Conservation (phyloP, 164 flowering plant species). For the Warburgia ugandensis region DNA sequence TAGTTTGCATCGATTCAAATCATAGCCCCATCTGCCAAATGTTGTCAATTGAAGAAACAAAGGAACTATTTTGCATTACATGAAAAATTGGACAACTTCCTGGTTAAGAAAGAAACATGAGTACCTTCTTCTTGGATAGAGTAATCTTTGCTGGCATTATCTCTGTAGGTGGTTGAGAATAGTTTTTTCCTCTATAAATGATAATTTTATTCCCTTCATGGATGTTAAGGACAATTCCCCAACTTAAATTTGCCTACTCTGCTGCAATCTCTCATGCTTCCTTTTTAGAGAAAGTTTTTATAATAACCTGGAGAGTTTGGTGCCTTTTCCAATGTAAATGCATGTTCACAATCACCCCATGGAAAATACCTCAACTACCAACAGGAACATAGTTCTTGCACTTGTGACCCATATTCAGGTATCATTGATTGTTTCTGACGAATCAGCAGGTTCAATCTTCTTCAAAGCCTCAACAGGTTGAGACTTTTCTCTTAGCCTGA, state of each 20-base stretch:
- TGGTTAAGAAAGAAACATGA: no score
- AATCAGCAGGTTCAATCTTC: conserved; percentile 72
- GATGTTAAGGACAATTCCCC: conserved; percentile 91
- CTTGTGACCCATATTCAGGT: conserved; percentile 97
- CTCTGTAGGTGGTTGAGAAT: conserved; percentile 93
- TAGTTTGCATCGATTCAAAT: no score
- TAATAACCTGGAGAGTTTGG: conserved; percentile 71
- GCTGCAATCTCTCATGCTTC: conserved; percentile 86
- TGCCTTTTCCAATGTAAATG: conserved; percentile 98
- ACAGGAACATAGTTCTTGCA: conserved; percentile 73
- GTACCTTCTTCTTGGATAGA: conserved; percentile 86
- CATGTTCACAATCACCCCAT: conserved; percentile 49
- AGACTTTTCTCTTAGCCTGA: conserved; percentile 77
- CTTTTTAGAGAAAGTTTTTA: conserved; percentile 76
- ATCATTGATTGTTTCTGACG: conserved; percentile 71
- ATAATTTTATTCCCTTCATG: conserved; percentile 77
- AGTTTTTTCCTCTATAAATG: conserved; percentile 95
- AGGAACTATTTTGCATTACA: no score
- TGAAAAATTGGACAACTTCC: no score
- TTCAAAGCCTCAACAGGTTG: conserved; percentile 53
- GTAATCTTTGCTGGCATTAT: conserved; percentile 90
- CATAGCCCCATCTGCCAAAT: no score
- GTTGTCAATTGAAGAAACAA: no score
- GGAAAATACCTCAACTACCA: conserved; percentile 80
- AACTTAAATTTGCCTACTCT: conserved; percentile 80